A percentile compares a stretch with the other conserved stretches of the same genome.
phyloP scores from a whole-genome alignment of 768 basidiomycete genomes.

The Tephrocybe sp. region DNA sequence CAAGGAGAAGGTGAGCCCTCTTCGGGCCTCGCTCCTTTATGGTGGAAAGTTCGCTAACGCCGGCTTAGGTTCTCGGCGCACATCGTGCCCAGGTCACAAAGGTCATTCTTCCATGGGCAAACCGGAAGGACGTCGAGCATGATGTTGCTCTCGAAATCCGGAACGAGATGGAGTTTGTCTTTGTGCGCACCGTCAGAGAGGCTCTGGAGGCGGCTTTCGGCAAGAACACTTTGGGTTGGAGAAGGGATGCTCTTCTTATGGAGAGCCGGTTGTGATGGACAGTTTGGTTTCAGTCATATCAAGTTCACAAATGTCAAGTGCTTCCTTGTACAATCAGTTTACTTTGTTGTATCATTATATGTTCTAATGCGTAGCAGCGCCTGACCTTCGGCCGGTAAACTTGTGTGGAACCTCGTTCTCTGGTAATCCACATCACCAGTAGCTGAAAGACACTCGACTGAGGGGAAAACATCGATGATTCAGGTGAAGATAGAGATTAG shows the following conservation, averaged over 20 bases:
- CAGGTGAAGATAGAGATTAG: no score
- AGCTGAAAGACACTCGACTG: no score
- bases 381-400: no score
- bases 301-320: neutral
- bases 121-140: slow-evolving; percentile 85
- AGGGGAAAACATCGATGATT: no score
- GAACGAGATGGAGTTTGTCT: slow-evolving; percentile 77
- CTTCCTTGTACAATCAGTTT: neutral
- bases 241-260: slow-evolving; percentile 39
- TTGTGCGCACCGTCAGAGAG: slow-evolving; percentile 77
- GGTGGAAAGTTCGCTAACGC: no score
- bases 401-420: no score
- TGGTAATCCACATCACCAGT: no score
- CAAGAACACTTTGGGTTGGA: slow-evolving; percentile 64
- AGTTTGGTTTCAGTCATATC: neutral
- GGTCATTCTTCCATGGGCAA: slow-evolving; percentile 82
- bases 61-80: slow-evolving; percentile 70
- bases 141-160: slow-evolving; percentile 77
- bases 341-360: neutral
- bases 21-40: no score
- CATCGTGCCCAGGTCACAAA: slow-evolving; percentile 84
- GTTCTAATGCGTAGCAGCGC: no score
- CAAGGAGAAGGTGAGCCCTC: slow-evolving; percentile 66
- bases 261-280: slow-evolving; percentile 34
- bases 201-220: slow-evolving; percentile 86